phyloP scores from a whole-genome alignment of 73 alveolate species.

The Blepharisma stoltei region DNA sequence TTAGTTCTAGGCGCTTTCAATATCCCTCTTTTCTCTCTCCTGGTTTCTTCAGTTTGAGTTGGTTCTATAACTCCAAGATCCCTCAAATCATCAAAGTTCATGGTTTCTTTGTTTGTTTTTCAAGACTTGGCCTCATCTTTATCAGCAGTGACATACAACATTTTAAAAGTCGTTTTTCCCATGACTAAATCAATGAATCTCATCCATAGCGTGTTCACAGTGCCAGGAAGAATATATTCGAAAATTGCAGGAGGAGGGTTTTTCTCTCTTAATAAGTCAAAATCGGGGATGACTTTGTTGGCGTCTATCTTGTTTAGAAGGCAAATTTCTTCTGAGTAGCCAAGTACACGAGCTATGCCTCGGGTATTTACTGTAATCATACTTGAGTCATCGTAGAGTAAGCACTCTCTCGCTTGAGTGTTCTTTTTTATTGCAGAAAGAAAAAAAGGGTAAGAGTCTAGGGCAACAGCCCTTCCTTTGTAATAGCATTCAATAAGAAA shows the following conservation, averaged over 20 bases:
- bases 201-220: not conserved
- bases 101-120: not conserved
- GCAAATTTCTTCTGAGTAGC: not conserved
- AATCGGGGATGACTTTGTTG: not conserved
- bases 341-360: constrained; percentile 3
- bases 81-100: not conserved
- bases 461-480: not conserved
- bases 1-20: not conserved
- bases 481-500: constrained; percentile 1
- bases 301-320: not conserved
- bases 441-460: not conserved
- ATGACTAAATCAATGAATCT: not conserved
- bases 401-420: not conserved
- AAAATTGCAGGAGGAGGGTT: not conserved
- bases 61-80: not conserved
- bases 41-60: not conserved
- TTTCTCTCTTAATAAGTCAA: not conserved
- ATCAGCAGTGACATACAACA: not conserved
- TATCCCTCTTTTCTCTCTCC: not conserved
- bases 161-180: not conserved
- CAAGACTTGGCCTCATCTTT: not conserved
- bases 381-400: not conserved
- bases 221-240: constrained; percentile 5
- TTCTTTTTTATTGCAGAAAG: constrained; percentile 5
- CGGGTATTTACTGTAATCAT: not conserved